Evolutionary conservation across 352 stramenopile species (phyloP).

Genomic region (Phytophthora hybrid): DNA sequence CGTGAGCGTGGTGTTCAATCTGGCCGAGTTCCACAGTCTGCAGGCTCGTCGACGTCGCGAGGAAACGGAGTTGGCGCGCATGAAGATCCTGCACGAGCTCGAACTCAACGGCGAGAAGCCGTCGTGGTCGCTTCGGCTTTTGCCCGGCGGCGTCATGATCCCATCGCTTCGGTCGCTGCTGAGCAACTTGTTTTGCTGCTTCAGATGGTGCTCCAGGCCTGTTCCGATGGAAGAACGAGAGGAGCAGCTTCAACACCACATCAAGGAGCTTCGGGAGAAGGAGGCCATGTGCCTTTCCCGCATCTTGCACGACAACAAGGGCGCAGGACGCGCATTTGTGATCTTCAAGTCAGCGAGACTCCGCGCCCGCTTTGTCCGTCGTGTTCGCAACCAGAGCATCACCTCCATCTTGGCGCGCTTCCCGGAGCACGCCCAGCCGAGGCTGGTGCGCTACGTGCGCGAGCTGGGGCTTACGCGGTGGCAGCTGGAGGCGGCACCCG

Average conservation of each 20-base stretch:
- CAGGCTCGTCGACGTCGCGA: constrained; percentile 59
- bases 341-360: constrained; percentile 82
- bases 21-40: constrained; percentile 74
- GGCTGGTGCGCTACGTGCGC: constrained; percentile 77
- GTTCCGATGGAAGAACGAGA: constrained; percentile 58
- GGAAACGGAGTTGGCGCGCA: constrained; percentile 66
- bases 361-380: constrained; percentile 79
- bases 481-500: constrained; percentile 77
- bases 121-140: constrained; percentile 73
- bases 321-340: constrained; percentile 80
- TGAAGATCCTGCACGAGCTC: constrained; percentile 61
- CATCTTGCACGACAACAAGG: constrained; percentile 75
- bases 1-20: constrained; percentile 84
- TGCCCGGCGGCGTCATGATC: constrained; percentile 79
- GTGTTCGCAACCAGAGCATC: constrained; percentile 79
- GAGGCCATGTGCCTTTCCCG: constrained; percentile 63
- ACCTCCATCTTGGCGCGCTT: constrained; percentile 80
- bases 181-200: constrained; percentile 52
- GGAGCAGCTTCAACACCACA: constrained; percentile 44
- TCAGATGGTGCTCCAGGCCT: constrained; percentile 51
- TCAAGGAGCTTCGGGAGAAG: constrained; percentile 63
- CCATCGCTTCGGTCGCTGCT: constrained; percentile 64
- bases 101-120: constrained; percentile 47
- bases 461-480: constrained; percentile 82
- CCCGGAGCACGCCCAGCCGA: constrained; percentile 64